phyloP scores from a whole-genome alignment of 441 rosid species.

The Raphanus hybrid region DNA sequence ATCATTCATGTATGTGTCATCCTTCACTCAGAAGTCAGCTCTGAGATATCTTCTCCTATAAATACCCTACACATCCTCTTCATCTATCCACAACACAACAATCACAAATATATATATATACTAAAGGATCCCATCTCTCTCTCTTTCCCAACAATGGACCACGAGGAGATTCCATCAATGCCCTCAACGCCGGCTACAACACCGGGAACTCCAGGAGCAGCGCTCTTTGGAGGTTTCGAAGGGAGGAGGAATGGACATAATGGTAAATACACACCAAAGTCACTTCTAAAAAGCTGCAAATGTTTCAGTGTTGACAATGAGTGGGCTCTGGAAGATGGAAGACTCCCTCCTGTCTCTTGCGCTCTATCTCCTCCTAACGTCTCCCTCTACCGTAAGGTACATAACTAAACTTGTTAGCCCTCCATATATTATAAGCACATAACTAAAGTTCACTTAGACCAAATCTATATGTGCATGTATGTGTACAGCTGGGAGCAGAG shows the following conservation, averaged over 20 bases:
- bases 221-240: constrained; percentile 75
- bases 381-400: constrained; percentile 83
- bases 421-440: constrained; percentile 5
- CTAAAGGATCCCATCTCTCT: constrained; percentile 10
- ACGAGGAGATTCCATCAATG: constrained; percentile 70
- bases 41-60: constrained; percentile 31
- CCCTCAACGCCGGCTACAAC: constrained; percentile 86
- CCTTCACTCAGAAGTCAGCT: constrained; percentile 42
- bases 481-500: constrained; percentile 82
- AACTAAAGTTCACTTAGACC: not conserved
- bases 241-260: constrained; percentile 45
- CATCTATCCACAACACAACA: constrained; percentile 9
- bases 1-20: constrained; percentile 9
- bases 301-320: constrained; percentile 72
- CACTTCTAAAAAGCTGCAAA: constrained; percentile 66
- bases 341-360: constrained; percentile 73
- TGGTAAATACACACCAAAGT: constrained; percentile 50
- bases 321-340: constrained; percentile 84
- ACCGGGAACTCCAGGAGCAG: constrained; percentile 89
- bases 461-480: not conserved
- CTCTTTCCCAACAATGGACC: constrained; percentile 49
- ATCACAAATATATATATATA: constrained; percentile 5
- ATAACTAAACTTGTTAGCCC: not conserved
- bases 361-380: constrained; percentile 67
- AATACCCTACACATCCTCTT: constrained; percentile 38